Base-by-base conservation (phyloP, 1,284 basidiomycete species). In the Irpex rosettiformis region DNA sequence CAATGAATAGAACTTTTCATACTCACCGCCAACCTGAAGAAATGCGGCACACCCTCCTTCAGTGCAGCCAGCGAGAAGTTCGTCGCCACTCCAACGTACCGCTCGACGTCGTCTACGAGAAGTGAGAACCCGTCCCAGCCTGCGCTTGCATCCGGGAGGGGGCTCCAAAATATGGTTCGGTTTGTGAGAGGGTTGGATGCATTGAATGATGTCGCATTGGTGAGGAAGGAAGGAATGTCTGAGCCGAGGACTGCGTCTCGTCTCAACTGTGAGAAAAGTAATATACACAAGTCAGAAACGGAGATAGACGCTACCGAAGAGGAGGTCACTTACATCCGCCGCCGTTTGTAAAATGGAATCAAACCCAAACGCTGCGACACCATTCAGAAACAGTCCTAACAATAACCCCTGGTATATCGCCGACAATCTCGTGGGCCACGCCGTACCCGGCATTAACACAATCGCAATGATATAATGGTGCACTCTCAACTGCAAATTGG, bases 61-160 rank as follows among this genome's bases (percentile, higher is more conserved):
- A 93, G 77, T 3, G 79, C 77, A 13, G 78, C 78, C n/a, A 94
- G 74, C 2, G 85, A 84, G 67, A 81, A 91, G 64, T 88, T 89
- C 52, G 89, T 76, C 4, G 79, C 83, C 2, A 74, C 67, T 3
- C 93, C 91, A 18, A 77, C 70, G 67, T 88, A 93, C 59, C 88
- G 79, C 67, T 93, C 82, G 0, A 96, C 93, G 65, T 95, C 94
- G 68, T 96, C 91, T 6, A 96, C 81, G 7, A 96, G 78, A 37
- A 96, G 78, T 0, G 84, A 76, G 66, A 92, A 94, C 0, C 88
- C 88, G 66, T 89, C 85, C 88, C 88, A 94, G 10, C 43, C 43
- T n/a, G 75, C 73, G 4, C 65, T 55, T 25, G 70, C 64, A 8
- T 76, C 70, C 0, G 79, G 71, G n/a, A 91, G 77, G 0, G 73